phyloP scores from a whole-genome alignment of 305 asterid species.

The Fraxinus ornus region DNA sequence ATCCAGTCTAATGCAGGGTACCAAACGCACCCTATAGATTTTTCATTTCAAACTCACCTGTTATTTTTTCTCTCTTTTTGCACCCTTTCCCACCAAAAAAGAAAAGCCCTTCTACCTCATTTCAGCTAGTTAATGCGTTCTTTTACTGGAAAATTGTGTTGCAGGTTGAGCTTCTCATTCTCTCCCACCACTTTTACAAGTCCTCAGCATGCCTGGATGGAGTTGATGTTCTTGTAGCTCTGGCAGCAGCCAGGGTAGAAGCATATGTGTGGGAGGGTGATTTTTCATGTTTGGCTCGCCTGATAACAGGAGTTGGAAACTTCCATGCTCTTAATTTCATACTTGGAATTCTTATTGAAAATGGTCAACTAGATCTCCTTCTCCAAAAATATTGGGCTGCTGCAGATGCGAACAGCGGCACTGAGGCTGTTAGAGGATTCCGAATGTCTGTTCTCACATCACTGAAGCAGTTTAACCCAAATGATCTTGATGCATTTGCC shows the following conservation, averaged over 20 bases:
- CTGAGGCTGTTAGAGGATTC: constrained; percentile 89
- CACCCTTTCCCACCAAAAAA: background rate
- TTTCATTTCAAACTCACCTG: background rate
- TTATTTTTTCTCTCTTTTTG: background rate
- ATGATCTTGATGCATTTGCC: constrained; percentile 88
- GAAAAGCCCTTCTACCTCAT: background rate
- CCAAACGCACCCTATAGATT: background rate
- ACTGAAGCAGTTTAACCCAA: constrained; percentile 84
- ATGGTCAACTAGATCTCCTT: constrained; percentile 92
- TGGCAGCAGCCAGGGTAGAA: constrained; percentile 95
- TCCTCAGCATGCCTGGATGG: constrained; percentile 96
- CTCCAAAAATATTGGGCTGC: constrained; percentile 93
- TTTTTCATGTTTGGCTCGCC: constrained; percentile 94
- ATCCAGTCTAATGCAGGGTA: background rate
- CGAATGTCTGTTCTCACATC: constrained; percentile 97
- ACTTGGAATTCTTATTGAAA: constrained; percentile 90
- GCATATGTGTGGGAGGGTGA: constrained; percentile 95
- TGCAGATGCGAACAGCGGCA: constrained; percentile 71
- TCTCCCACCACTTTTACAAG: constrained; percentile 98
- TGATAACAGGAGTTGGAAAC: constrained; percentile 97
- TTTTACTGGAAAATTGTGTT: constrained; percentile 24
- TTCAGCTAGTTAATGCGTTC: background rate
- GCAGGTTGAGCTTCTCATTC: constrained; percentile 97
- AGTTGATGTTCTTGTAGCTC: constrained; percentile 98
- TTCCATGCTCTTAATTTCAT: constrained; percentile 89